A percentile compares a stretch with the other conserved stretches of the same genome.
Evolutionary conservation across 1,284 basidiomycete species (phyloP).

Genomic region (Volvariella volvacea): DNA sequence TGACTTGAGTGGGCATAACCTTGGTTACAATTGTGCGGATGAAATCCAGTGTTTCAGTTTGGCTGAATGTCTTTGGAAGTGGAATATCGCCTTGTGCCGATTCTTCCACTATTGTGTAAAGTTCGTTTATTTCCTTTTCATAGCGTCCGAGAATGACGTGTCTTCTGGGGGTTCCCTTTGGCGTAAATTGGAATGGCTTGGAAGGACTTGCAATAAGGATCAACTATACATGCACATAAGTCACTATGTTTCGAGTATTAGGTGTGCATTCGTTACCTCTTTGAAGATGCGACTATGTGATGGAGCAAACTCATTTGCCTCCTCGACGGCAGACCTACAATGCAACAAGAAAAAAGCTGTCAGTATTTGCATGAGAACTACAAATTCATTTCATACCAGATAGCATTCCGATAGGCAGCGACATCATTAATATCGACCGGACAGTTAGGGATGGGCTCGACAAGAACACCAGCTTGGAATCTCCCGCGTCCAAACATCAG

Average conservation of each 20-base stretch:
- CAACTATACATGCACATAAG: slow-evolving; percentile 12
- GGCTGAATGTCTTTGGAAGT: slow-evolving; percentile 22
- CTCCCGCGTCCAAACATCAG: slow-evolving; percentile 26
- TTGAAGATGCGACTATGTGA: slow-evolving; percentile 34
- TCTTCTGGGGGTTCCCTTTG: slow-evolving; percentile 22
- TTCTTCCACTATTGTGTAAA: slow-evolving; percentile 15
- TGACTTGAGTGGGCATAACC: slow-evolving; percentile 17
- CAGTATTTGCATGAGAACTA: not conserved
- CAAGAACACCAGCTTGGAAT: slow-evolving; percentile 24
- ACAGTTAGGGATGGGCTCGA: slow-evolving; percentile 18
- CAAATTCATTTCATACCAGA: slow-evolving; percentile 15
- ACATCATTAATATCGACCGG: slow-evolving; percentile 18
- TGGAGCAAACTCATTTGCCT: slow-evolving; percentile 32
- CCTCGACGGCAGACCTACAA: slow-evolving; percentile 28
- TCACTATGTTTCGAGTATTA: no score
- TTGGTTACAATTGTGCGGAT: slow-evolving; percentile 19
- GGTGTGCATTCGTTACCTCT: slow-evolving; percentile 16
- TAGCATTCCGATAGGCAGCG: slow-evolving; percentile 15
- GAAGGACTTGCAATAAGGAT: slow-evolving; percentile 18
- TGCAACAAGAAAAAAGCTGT: no score
- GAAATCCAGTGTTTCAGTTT: slow-evolving; percentile 16
- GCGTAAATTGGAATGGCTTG: slow-evolving; percentile 24
- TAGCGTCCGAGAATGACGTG: slow-evolving; percentile 17
- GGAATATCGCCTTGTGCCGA: slow-evolving; percentile 12
- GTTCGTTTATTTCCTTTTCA: slow-evolving; percentile 19